These are phyloP conservation scores for Chlamydomonas urium DNA, from an alignment of 139 green algal genomes.

Conservation along the genomic window DNA sequence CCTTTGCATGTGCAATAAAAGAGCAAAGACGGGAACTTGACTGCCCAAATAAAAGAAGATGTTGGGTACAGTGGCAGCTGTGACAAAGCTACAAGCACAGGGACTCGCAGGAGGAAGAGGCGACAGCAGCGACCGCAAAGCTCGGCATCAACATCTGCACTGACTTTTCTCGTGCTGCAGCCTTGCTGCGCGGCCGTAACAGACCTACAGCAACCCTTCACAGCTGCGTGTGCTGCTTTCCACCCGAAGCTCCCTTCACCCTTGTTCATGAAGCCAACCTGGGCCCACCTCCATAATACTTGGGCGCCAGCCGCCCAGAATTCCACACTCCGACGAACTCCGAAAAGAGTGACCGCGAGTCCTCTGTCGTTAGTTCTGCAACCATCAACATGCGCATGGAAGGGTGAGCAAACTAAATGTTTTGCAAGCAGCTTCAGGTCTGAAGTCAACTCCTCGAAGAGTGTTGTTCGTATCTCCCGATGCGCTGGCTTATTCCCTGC, in stretches of 20 bases:
- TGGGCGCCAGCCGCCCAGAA: background rate
- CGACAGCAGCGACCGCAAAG: background rate
- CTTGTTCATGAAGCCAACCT: too few relatives aligned
- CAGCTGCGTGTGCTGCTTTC: too few relatives aligned
- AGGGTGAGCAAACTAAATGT: too few relatives aligned
- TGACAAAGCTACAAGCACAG: background rate
- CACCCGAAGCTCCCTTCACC: too few relatives aligned
- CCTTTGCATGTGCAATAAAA: background rate
- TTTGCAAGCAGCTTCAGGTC: too few relatives aligned
- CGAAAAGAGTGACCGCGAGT: background rate
- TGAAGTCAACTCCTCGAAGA: too few relatives aligned
- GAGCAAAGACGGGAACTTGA: background rate
- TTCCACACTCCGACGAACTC: constrained; percentile 2
- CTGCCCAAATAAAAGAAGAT: background rate
- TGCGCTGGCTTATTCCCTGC: too few relatives aligned
- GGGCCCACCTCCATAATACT: constrained; percentile 7
- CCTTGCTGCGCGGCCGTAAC: background rate
- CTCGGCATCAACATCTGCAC: too few relatives aligned
- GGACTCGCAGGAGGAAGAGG: background rate
- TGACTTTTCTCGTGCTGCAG: too few relatives aligned
- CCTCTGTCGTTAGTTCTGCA: constrained; percentile 3
- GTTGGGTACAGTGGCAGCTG: background rate
- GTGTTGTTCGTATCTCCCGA: too few relatives aligned
- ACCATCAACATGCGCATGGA: too few relatives aligned
- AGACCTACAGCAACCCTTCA: too few relatives aligned